phyloP scores from a whole-genome alignment of 108 stramenopile genomes.

The Parietichytrium sp. region DNA sequence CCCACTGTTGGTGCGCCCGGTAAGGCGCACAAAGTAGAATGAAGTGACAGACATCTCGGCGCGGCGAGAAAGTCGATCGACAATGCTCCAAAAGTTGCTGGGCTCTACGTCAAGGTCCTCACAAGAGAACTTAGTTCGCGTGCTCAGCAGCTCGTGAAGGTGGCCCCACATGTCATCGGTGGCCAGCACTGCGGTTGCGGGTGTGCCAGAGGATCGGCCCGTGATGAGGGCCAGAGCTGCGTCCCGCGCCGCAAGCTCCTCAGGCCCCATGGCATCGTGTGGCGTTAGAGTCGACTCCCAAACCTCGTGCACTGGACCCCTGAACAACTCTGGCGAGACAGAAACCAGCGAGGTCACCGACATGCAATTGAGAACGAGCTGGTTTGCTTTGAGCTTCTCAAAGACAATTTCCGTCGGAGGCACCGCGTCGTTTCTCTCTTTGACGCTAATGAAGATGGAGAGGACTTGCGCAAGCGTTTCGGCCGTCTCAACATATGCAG shows the following conservation, averaged over 20 bases:
- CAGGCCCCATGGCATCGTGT: neutral
- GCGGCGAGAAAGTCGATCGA: conserved; percentile 18
- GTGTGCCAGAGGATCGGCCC: neutral
- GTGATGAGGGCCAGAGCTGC: conserved; percentile 27
- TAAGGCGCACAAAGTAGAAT: conserved; percentile 12
- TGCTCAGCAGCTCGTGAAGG: neutral
- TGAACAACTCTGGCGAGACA: neutral
- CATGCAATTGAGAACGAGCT: conserved; percentile 42
- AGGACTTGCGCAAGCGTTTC: conserved; percentile 24
- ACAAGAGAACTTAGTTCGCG: neutral
- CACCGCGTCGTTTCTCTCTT: neutral
- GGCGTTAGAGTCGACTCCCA: conserved; percentile 16
- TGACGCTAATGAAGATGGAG: conserved; percentile 36
- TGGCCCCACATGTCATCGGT: conserved; percentile 32
- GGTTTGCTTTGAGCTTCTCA: conserved; percentile 29
- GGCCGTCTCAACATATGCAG: conserved; percentile 31
- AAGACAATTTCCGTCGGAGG: neutral
- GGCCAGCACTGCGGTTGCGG: conserved; percentile 12
- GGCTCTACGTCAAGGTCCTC: conserved; percentile 35
- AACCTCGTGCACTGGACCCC: neutral
- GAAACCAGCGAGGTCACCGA: conserved; percentile 36
- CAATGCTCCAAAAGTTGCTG: conserved; percentile 39
- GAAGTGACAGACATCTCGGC: neutral
- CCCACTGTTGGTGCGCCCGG: neutral
- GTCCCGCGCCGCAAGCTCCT: conserved; percentile 11